Percentiles rank a stretch among this genome's conserved stretches.
Evolutionary conservation across 495 filamentous ascomycete genomes (phyloP).

Genomic region (Penicillium robsamsonii): DNA sequence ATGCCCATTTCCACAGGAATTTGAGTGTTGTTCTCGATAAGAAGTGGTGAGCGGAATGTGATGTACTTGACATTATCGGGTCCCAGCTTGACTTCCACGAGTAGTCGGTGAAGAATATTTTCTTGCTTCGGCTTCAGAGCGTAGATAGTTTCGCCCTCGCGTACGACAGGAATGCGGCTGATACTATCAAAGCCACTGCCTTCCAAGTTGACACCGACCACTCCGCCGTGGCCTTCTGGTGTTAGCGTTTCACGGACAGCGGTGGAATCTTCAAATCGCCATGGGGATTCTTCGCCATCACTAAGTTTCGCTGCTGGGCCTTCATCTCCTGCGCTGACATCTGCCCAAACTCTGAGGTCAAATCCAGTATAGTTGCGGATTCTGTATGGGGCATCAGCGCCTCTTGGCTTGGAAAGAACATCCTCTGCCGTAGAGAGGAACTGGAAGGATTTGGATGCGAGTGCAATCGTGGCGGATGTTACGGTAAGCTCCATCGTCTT

Average conservation of each 20-base stretch:
- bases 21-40: slow-evolving; percentile 97
- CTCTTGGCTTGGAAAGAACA: slow-evolving; percentile 88
- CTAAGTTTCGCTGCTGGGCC: slow-evolving; percentile 72
- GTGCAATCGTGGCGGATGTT: slow-evolving; percentile 89
- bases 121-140: slow-evolving; percentile 81
- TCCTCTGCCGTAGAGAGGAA: slow-evolving; percentile 90
- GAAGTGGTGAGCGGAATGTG: slow-evolving; percentile 89
- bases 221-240: slow-evolving; percentile 72
- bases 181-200: slow-evolving; percentile 91
- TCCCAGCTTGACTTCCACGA: slow-evolving; percentile 89
- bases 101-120: slow-evolving; percentile 76
- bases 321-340: slow-evolving; percentile 58
- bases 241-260: slow-evolving; percentile 89
- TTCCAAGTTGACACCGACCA: slow-evolving; percentile 81
- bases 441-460: slow-evolving; percentile 86
- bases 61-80: slow-evolving; percentile 96
- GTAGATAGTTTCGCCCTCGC: slow-evolving; percentile 91
- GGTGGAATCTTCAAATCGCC: slow-evolving; percentile 94
- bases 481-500: slow-evolving; percentile 88
- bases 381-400: slow-evolving; percentile 85
- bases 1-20: slow-evolving; percentile 95
- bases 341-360: slow-evolving; percentile 78
- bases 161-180: slow-evolving; percentile 80
- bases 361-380: slow-evolving; percentile 97
- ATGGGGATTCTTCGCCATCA: slow-evolving; percentile 89